Percentiles rank a stretch among this genome's conserved stretches.
These are phyloP conservation scores for Asterophora lycoperdoides DNA, from an alignment of 768 basidiomycete genomes.

Conservation along the genomic window DNA sequence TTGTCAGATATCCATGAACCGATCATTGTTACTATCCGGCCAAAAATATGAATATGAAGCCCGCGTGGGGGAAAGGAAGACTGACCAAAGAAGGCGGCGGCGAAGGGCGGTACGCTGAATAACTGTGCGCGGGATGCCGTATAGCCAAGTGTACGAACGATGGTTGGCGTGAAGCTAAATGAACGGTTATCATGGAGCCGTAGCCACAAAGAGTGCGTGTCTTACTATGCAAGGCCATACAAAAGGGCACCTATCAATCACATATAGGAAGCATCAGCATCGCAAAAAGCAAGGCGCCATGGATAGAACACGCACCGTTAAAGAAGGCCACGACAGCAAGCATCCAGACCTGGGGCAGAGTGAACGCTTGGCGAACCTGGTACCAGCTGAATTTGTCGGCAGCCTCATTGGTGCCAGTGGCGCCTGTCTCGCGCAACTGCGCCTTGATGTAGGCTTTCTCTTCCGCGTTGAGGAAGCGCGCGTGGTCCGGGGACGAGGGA, in stretches of 20 bases:
- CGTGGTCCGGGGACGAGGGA: conserved; percentile 38
- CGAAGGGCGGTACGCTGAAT: conserved; percentile 59
- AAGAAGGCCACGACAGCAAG: conserved; percentile 49
- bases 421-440: conserved; percentile 40
- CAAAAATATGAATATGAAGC: background rate
- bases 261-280: background rate
- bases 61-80: background rate
- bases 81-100: conserved; percentile 45
- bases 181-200: background rate
- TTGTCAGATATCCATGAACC: conserved; percentile 51
- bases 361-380: conserved; percentile 47
- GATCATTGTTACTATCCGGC: conserved; percentile 27
- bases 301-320: conserved; percentile 33
- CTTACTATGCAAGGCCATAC: conserved; percentile 48
- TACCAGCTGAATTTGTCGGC: conserved; percentile 50
- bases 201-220: conserved; percentile 5
- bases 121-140: conserved; percentile 51
- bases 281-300: background rate
- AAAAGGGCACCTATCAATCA: conserved; percentile 35
- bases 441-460: conserved; percentile 46
- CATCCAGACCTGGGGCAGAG: conserved; percentile 52
- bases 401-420: conserved; percentile 28
- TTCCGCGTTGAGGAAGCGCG: conserved; percentile 45
- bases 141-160: conserved; percentile 60
- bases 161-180: conserved; percentile 65